These are phyloP conservation scores for Urochloa ruziziensis DNA, from an alignment of 176 grass and related monocot species.

Conservation along the genomic window DNA sequence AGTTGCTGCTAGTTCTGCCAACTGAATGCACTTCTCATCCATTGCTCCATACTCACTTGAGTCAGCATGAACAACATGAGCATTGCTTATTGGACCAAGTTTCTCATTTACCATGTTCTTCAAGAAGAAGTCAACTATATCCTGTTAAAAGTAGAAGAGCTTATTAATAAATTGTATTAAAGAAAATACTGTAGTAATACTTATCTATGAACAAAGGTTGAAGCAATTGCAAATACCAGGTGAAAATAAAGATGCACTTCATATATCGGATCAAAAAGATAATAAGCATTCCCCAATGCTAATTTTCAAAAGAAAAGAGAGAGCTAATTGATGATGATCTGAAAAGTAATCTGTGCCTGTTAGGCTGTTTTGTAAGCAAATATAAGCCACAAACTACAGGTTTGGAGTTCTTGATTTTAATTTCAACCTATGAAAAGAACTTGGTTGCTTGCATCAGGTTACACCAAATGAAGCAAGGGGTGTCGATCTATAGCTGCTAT, in stretches of 20 bases:
- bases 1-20: conserved; percentile 84
- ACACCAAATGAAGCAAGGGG: not conserved
- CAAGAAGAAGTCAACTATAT: conserved; percentile 88
- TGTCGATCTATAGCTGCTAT: not conserved
- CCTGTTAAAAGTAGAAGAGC: conserved; percentile 42
- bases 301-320: conserved; percentile 4
- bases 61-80: conserved; percentile 96
- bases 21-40: conserved; percentile 78
- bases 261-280: not conserved
- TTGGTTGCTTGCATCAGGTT: not conserved
- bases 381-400: not conserved
- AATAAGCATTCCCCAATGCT: not conserved
- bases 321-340: not conserved
- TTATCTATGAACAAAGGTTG: conserved; percentile 6
- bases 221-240: not conserved
- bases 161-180: not conserved
- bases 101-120: conserved; percentile 96
- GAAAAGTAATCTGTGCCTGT: not conserved
- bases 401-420: not conserved
- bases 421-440: not conserved
- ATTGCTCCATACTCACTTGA: conserved; percentile 76
- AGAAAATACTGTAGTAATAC: not conserved
- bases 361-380: not conserved
- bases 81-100: conserved; percentile 89
- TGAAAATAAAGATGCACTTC: not conserved